Base-by-base conservation (phyloP, 371 early-diverging fungal species). In the Mucor ambiguus region DNA sequence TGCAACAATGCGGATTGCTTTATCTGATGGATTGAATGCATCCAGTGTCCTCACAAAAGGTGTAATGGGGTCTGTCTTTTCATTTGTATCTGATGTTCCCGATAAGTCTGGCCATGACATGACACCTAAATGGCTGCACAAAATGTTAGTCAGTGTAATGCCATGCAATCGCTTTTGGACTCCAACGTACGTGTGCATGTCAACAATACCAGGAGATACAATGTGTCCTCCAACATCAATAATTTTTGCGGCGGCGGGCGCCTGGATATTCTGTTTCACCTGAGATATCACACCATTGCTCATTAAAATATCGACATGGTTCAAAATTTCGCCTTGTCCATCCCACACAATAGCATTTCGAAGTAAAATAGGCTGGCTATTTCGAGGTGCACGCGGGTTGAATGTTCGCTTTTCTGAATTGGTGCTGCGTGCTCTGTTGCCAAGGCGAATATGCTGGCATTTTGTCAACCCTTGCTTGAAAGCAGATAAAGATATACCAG, bases 121-220 rank as follows among this genome's bases (percentile, higher is more conserved):
- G 9, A 88, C 78, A 29, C 91, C 91, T 58, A 85, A 64, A 77
- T 85, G 87, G 56, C 87, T 85, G 22, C 20, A 29, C 10, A 22
- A 2, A 49, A n/a, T 28, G 28, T 28, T 43, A 18, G 41, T 28
- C 14, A 14, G 12, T 16, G 7, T 16, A 52, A 0, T 14, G 4
- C 14, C 12, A 49, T 49, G 9, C 16, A 14, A 5, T 26, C 24
- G n/a, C 11, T 11, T 52, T 28, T 32, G 0, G 4, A 14, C 22
- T 8, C 9, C n/a, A 30, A 29, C 56, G 69, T 80, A 90, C 89
- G 84, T 85, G 62, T 93, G 90, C 90, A 87, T 86, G 69, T 92
- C 93, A 5, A 93, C 89, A 26, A 93, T 65, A 44, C 93, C 92
- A 41, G 93, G 93, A 12, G 89, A 85, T 10, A 93, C 77, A 55